Conservation (phyloP, 345 rosid species). For the Hevea brasiliensis region DNA sequence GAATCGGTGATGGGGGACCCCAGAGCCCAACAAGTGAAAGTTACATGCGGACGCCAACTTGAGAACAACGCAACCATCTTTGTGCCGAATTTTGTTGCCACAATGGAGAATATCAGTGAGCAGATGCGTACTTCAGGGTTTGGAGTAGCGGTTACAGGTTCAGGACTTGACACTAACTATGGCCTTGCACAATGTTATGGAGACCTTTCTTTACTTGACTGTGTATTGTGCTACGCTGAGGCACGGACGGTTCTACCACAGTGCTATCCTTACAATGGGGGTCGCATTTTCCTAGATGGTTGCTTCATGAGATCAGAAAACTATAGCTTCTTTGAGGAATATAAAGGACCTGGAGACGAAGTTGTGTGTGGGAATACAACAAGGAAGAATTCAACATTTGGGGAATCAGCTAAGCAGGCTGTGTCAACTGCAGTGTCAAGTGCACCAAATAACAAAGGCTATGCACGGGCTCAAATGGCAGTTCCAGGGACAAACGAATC, state of each 20-base stretch:
- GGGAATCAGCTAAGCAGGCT: constrained; percentile 50
- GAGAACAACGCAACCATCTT: constrained; percentile 64
- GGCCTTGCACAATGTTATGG: constrained; percentile 92
- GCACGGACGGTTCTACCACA: constrained; percentile 83
- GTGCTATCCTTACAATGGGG: constrained; percentile 80
- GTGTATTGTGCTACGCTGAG: constrained; percentile 88
- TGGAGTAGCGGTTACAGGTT: constrained; percentile 61
- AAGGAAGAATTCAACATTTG: constrained; percentile 39
- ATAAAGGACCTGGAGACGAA: constrained; percentile 53
- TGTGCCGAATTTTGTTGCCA: constrained; percentile 70
- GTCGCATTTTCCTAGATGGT: constrained; percentile 81
- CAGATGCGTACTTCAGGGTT: constrained; percentile 59
- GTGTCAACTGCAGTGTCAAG: constrained; percentile 38
- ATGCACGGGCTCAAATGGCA: constrained; percentile 40
- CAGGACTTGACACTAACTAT: constrained; percentile 67
- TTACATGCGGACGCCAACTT: constrained; percentile 41
- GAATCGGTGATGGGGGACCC: constrained; percentile 49
- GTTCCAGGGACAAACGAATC: constrained; percentile 45
- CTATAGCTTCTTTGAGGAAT: constrained; percentile 73
- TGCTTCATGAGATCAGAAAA: constrained; percentile 94
- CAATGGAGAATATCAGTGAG: constrained; percentile 80
- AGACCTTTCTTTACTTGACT: constrained; percentile 73
- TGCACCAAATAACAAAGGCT: constrained; percentile 53
- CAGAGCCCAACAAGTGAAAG: constrained; percentile 46
- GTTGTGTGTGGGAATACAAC: constrained; percentile 67